A percentile compares a stretch with the other conserved stretches of the same genome.
phyloP scores from a whole-genome alignment of 345 rosid genomes.

The Mangifera indica region DNA sequence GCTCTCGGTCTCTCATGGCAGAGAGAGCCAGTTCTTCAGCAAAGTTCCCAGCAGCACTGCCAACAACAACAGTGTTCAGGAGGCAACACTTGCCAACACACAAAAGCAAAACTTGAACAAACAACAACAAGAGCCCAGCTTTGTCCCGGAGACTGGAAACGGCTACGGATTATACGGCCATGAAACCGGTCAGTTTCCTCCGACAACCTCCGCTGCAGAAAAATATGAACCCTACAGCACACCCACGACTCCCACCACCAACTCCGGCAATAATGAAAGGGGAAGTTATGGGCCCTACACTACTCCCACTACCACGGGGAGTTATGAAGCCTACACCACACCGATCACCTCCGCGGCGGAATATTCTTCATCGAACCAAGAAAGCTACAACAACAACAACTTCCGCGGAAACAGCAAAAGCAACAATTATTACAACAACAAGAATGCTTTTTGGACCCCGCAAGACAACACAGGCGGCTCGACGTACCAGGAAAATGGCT shows the following conservation, averaged over 20 bases:
- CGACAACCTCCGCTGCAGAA: slow-evolving; percentile 19
- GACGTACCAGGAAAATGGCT: slow-evolving; percentile 24
- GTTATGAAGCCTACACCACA: slow-evolving; percentile 17
- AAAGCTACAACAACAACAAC: slow-evolving; percentile 21
- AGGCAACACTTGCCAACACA: too few species aligned
- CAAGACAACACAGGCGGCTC: slow-evolving; percentile 20
- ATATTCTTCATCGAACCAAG: slow-evolving; percentile 24
- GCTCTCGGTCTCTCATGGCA: too few species aligned
- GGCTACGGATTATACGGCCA: slow-evolving; percentile 58
- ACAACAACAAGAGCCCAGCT: too few species aligned
- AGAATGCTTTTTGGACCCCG: slow-evolving; percentile 15
- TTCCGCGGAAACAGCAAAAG: slow-evolving; percentile 13
- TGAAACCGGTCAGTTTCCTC: slow-evolving; percentile 26
- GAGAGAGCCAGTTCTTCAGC: too few species aligned
- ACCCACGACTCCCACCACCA: too few species aligned
- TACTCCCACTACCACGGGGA: slow-evolving; percentile 13
- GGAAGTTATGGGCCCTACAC: slow-evolving; percentile 7
- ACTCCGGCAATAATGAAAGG: too few species aligned
- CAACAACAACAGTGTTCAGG: too few species aligned
- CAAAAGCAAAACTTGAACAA: too few species aligned
- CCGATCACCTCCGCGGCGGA: slow-evolving; percentile 4
- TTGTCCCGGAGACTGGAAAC: slow-evolving; percentile 35
- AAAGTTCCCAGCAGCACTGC: too few species aligned
- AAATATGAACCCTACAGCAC: too few species aligned
- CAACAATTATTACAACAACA: slow-evolving; percentile 24